phyloP scores from a whole-genome alignment of 2,329 filamentous ascomycete species.

The Periconia digitata region DNA sequence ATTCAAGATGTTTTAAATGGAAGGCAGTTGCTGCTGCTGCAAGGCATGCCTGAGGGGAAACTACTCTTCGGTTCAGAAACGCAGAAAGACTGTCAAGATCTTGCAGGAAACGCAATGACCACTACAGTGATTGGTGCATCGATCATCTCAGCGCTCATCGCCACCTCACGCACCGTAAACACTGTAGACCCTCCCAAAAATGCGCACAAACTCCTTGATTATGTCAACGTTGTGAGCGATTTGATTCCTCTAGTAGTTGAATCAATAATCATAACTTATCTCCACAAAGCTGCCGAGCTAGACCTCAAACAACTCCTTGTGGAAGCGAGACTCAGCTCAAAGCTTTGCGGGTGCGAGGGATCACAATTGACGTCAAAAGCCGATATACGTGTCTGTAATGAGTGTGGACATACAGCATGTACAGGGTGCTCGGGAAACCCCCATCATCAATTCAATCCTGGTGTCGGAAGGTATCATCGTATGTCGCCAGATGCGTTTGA shows the following conservation, averaged over 20 bases:
- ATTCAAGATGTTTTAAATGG: conserved; percentile 64
- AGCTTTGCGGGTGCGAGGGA: conserved; percentile 62
- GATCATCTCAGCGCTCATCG: conserved; percentile 61
- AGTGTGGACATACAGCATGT: conserved; percentile 60
- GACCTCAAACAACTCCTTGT: conserved; percentile 6
- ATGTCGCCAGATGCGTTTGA: conserved; percentile 48
- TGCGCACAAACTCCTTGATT: no score
- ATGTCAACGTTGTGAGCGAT: no score
- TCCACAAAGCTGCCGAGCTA: no score
- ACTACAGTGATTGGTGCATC: conserved; percentile 69
- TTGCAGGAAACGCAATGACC: conserved; percentile 81
- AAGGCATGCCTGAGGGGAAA: conserved; percentile 67
- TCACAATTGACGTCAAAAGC: conserved; percentile 41
- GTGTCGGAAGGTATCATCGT: no score
- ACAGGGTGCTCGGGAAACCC: conserved; percentile 58
- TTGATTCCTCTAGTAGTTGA: no score
- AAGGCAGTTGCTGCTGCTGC: conserved; percentile 64
- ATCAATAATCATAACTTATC: no score
- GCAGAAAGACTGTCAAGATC: conserved; percentile 60
- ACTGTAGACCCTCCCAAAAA: conserved; percentile 10
- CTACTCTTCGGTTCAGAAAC: conserved; percentile 67
- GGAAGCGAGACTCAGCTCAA: conserved; percentile 40
- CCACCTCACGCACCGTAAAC: no score
- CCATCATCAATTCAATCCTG: no score
- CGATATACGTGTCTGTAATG: conserved; percentile 50